Evolutionary conservation across 1,139 yeast species (phyloP), one percentile per base, ranked within the genome.

Genomic region (Waltiozyma sp.): DNA sequence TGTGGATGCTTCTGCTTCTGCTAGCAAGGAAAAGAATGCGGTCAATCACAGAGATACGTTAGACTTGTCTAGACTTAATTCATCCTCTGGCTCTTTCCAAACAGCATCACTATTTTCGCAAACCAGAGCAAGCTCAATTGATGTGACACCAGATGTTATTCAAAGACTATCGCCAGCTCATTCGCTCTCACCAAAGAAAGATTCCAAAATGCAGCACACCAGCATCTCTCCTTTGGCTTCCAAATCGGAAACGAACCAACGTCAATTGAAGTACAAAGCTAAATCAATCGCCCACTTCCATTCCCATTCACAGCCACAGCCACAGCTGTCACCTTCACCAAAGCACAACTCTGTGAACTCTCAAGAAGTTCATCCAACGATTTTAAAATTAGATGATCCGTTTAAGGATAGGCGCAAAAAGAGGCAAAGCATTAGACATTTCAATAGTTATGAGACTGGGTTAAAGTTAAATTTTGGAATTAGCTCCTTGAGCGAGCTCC

Each of bases 401-500:
- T 18, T 35, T 18, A 35, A 35, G 18, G 37, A 35, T 6, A 9
- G 3, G 6, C 13, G 23, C 6, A 13, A 16, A 7, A 16, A 35
- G 4, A 15, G 18, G 21, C 26, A 26, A 37, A 36, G n/a, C 24
- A 41, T 47, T 33, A 50, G 59, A 38, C 59, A 55, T 38, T 54
- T 54, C 39, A 43, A 47, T 2, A 54, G 57, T 6, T 47, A 48
- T 41, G 59, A 55, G 9, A 53, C 59, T 14, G 59, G 59, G 0
- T 40, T 55, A 35, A 51, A 47, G 33, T 16, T 43, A 3, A 49
- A 37, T 31, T 31, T 31, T n/a, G 34, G 18, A 14, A n/a, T 31
- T 4, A 31, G 23, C 8, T 21, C 10, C 5, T 7, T n/a, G 10
- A n/a, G 18, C n/a, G 34, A 15, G 5, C 5, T n/a, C 9, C 5